Evolutionary conservation across 176 grass and related monocot species (phyloP), one percentile per base, ranked within the genome.

Genomic region (Tillandsia fasciculata): DNA sequence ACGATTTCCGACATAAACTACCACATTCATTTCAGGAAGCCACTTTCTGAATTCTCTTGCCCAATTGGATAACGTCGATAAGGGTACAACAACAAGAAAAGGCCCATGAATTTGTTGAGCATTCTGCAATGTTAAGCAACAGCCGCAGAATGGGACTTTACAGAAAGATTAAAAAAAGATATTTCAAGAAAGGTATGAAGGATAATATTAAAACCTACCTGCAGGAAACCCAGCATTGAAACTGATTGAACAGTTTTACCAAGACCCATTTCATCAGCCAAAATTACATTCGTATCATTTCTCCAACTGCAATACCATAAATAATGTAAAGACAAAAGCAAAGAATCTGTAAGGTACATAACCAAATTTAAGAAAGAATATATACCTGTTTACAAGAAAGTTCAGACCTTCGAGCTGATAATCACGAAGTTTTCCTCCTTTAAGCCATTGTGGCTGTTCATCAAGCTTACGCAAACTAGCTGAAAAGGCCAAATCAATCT

Each of bases 261-360:
- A 56, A 99, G 84, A 77, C 94, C 94, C 94, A 99, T 99, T 84
- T 99, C 94, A 93, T 99, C 94, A 87, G 94, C 94, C 77, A 99
- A 84, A 83, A 99, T 99, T 70, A 99, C 94, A 84, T 99, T 99
- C 66, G 94, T 99, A 73, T 99, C 94, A 70, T 93, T 99, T 83
- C 94, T 87, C 94, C 94, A 99, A 57, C 94, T 99, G 77, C 72
- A 74, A 64, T 22, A 69, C 11, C 67, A 81, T 71, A 67, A 47
- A 48, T 48, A 47, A 10, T 9, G 12, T 52, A 67, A 64, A 12
- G 78, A 53, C 26, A 81, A 26, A 49, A 70, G 48, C 48, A 51
- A 63, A 83, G 26, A 22, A 66, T 69, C 13, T 73, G n/a, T 9
- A 53, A 29, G 17, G 26, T 64, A 42, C 53, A 47, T 77, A 51